A percentile compares a stretch with the other conserved stretches of the same genome.
phyloP scores from a whole-genome alignment of 148 eudicot species.

The Oxyria digyna region DNA sequence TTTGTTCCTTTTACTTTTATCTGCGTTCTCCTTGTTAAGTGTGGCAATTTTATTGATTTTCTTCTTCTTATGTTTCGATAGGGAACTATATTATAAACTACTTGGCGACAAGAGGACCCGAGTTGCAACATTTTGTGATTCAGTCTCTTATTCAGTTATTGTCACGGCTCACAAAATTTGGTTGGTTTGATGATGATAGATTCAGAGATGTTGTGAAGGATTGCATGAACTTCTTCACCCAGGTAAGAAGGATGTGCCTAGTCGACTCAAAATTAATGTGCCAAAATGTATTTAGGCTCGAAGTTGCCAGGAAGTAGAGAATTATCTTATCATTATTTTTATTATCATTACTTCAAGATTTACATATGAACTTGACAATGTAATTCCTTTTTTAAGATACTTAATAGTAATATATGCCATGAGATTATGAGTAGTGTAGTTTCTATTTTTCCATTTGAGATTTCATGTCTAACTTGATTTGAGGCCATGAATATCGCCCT shows the following conservation, averaged over 20 bases:
- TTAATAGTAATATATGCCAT: neutral
- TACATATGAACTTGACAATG: neutral
- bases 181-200: constrained; percentile 85
- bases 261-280: neutral
- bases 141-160: constrained; percentile 73
- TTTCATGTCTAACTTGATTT: neutral
- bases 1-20: neutral
- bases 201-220: constrained; percentile 75
- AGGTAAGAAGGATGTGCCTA: constrained; percentile 27
- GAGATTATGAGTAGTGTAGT: neutral
- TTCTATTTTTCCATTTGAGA: neutral
- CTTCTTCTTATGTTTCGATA: constrained; percentile 27
- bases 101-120: constrained; percentile 82
- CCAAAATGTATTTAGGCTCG: neutral
- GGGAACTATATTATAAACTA: constrained; percentile 71
- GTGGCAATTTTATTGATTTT: neutral
- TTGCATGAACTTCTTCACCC: constrained; percentile 55
- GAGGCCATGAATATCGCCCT: neutral
- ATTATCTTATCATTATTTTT: neutral
- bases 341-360: neutral
- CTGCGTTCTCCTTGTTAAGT: neutral
- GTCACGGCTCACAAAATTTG: constrained; percentile 73
- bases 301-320: neutral
- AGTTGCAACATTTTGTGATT: constrained; percentile 65
- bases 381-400: neutral